Base-by-base conservation (phyloP, 2,329 filamentous ascomycete species). In the Colletotrichum tamarilloi region DNA sequence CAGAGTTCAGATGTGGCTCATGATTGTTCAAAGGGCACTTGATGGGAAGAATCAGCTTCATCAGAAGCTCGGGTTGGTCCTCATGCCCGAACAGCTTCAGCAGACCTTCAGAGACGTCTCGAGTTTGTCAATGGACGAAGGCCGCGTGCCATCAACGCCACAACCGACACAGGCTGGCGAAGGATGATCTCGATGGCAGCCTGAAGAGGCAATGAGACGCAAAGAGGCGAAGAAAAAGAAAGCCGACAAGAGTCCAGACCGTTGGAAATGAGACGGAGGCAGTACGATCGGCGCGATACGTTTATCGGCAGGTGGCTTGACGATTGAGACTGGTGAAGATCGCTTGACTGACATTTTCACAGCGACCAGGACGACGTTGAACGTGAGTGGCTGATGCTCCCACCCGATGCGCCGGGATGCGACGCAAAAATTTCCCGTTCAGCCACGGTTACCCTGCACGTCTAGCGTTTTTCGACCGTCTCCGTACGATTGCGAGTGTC, bases 131-230 rank as follows among this genome's bases (percentile, higher is more conserved):
- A 32, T 46, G 42, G 67, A 49, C 49, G 56, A 32, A 32, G 53
- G 49, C 42, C 19, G 62, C 62, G 30, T 19, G 35, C 19, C 46
- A 8, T 5, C 28, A 55, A 55, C 62, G 49, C 62, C 62, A 53
- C 62, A 64, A 55, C 30, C 62, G 62, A 64, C 46, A 22, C 22
- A 28, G n/a, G 35, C 42, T 52, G 26, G 30, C 8, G 24, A 63
- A 55, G 12, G 67, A 62, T 70, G 67, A 73, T 65, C 59, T 70
- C 66, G 66, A 73, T 73, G 70, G 55, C 12, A 38, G 52, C 66
- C 66, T 12, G 53, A 64, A 22, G 32, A 9, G 67, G 66, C 60
- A 73, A 70, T 60, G 67, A 62, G 38, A 24, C 49, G 60, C 67
- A 58, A 49, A 56, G 55, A 38, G 62, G 26, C 62, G 52, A 55